Evolutionary conservation across 257 asterid genomes (phyloP).

Genomic region (Solanum neorickii): DNA sequence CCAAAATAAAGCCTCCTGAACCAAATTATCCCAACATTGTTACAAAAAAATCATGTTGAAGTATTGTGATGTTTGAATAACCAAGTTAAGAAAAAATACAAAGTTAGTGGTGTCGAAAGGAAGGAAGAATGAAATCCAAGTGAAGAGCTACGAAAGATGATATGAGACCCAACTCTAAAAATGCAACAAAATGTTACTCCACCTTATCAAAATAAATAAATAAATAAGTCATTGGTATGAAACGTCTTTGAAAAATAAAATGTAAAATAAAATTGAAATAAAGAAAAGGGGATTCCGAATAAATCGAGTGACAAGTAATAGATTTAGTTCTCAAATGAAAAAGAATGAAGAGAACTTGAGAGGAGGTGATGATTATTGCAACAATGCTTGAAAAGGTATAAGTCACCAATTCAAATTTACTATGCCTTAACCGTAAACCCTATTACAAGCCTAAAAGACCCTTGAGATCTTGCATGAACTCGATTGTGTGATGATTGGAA

Average conservation of each 20-base stretch:
- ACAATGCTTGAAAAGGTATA: background rate
- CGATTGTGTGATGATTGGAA: background rate
- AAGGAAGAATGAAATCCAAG: background rate
- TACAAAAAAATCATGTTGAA: background rate
- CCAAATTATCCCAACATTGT: background rate
- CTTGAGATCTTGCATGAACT: background rate
- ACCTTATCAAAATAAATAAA: too few relatives aligned
- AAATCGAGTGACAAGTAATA: background rate
- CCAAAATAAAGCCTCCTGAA: background rate
- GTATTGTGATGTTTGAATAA: background rate
- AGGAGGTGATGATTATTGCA: background rate
- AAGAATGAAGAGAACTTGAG: background rate
- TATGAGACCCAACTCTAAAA: background rate
- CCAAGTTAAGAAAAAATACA: background rate
- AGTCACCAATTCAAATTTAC: background rate
- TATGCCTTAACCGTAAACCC: background rate
- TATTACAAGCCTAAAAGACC: background rate
- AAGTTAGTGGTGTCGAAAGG: background rate
- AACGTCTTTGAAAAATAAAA: background rate
- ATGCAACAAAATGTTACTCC: background rate
- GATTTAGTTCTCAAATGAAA: too few relatives aligned
- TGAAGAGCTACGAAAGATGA: background rate
- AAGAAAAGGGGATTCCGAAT: background rate
- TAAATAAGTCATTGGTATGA: too few relatives aligned
- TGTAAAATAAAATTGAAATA: background rate